Conservation (phyloP, 345 rosid genomes). For the Nephelium lappaceum region DNA sequence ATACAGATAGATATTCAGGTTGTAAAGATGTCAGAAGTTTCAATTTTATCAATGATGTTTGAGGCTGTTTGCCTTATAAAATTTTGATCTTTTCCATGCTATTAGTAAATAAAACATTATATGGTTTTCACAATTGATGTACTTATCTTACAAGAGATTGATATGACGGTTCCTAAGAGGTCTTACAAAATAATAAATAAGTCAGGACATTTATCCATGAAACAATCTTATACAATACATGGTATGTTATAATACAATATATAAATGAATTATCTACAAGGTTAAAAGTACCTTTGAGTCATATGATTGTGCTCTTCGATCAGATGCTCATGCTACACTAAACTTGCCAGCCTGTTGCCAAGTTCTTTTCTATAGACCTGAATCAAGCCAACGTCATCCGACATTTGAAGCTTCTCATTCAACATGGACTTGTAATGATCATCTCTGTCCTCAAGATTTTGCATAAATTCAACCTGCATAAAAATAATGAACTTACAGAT, state of each 20-base stretch:
- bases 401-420: conserved; percentile 66
- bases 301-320: not conserved
- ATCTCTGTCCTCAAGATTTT: conserved; percentile 70
- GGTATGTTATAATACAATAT: not conserved
- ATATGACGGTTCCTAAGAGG: not conserved
- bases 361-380: conserved; percentile 65
- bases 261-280: not conserved
- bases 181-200: no score
- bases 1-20: not conserved
- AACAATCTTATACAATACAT: not conserved
- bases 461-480: conserved; percentile 73
- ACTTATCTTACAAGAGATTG: not conserved
- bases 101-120: not conserved
- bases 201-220: not conserved
- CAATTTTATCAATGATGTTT: not conserved
- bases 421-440: conserved; percentile 52
- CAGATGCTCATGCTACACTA: conserved; percentile 10
- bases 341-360: conserved; percentile 51
- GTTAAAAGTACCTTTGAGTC: not conserved
- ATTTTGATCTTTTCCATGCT: not conserved
- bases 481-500: not conserved
- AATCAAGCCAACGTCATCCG: conserved; percentile 54
- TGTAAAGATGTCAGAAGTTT: not conserved
- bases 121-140: not conserved
- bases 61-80: not conserved